Percentiles rank a stretch among this genome's conserved stretches.
phyloP scores from a whole-genome alignment of 2,329 filamentous ascomycete genomes.

The Aspergillus transmontanensis region DNA sequence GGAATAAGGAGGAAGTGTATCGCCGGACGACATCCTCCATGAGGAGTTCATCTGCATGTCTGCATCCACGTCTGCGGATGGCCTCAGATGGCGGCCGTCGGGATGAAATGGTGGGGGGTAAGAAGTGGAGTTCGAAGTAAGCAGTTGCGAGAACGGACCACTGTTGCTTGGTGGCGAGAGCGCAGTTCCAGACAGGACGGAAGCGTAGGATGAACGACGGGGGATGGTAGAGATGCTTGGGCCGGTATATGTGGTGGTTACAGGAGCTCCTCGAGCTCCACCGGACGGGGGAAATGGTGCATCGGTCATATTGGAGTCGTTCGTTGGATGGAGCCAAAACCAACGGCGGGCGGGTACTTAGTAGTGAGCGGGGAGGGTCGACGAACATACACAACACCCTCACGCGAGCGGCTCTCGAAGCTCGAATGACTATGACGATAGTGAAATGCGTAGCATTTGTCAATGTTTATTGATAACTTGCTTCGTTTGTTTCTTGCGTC shows the following conservation, averaged over 20 bases:
- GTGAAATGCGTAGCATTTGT: neutral
- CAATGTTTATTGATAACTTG: neutral
- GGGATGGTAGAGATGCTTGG: conserved; percentile 44
- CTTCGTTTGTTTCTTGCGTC: neutral
- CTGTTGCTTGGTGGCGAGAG: conserved; percentile 40
- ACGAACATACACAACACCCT: neutral
- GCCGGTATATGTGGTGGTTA: conserved; percentile 35
- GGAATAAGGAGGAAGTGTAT: conserved; percentile 49
- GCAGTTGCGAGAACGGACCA: conserved; percentile 58
- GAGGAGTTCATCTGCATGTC: conserved; percentile 53
- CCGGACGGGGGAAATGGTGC: conserved; percentile 44
- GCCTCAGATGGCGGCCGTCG: conserved; percentile 36
- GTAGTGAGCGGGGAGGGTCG: neutral
- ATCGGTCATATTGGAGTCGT: conserved; percentile 47
- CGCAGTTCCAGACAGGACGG: conserved; percentile 58
- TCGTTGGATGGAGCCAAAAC: conserved; percentile 20
- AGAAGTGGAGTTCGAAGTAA: conserved; percentile 46
- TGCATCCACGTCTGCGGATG: conserved; percentile 49
- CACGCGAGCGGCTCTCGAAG: conserved; percentile 11
- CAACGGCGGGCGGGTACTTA: conserved; percentile 11
- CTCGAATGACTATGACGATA: neutral
- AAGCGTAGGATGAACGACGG: conserved; percentile 64
- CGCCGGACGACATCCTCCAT: conserved; percentile 47
- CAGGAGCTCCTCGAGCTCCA: conserved; percentile 40
- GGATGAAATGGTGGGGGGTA: conserved; percentile 39